Conservation (phyloP, 305 asterid genomes). For the Fraxinus baroniana region DNA sequence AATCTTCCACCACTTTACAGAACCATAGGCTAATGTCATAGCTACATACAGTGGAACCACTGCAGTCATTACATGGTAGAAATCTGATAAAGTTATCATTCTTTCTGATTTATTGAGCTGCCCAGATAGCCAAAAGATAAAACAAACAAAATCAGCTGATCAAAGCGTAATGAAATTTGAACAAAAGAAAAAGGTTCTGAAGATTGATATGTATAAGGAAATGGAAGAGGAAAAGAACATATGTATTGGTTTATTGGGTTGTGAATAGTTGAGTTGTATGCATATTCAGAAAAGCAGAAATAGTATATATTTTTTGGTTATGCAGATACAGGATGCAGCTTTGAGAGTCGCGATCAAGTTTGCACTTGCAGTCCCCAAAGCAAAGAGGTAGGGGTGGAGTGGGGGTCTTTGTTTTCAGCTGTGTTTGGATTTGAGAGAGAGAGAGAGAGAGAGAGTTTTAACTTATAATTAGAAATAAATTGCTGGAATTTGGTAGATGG, state of each 20-base stretch:
- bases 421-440: neutral
- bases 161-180: neutral
- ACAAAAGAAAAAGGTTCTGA: neutral
- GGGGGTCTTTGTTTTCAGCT: neutral
- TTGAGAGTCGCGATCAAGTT: conserved; percentile 58
- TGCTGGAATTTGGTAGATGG: conserved; percentile 11
- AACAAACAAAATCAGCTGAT: conserved; percentile 2
- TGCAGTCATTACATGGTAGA: conserved; percentile 97
- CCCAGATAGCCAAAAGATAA: conserved; percentile 37
- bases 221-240: conserved; percentile 27
- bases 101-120: conserved; percentile 13
- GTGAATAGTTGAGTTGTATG: conserved; percentile 18
- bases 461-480: neutral
- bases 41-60: conserved; percentile 97
- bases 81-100: conserved; percentile 69
- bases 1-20: conserved; percentile 97
- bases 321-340: conserved; percentile 47
- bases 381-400: conserved; percentile 20
- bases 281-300: conserved; percentile 6
- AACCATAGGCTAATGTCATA: conserved; percentile 88
- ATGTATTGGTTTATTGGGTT: conserved; percentile 42
- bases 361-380: conserved; percentile 65
- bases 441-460: neutral
- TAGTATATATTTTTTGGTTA: conserved; percentile 24
- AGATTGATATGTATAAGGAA: neutral